phyloP scores from a whole-genome alignment of 768 basidiomycete genomes.

The Chalciporus pseudorubinellus region DNA sequence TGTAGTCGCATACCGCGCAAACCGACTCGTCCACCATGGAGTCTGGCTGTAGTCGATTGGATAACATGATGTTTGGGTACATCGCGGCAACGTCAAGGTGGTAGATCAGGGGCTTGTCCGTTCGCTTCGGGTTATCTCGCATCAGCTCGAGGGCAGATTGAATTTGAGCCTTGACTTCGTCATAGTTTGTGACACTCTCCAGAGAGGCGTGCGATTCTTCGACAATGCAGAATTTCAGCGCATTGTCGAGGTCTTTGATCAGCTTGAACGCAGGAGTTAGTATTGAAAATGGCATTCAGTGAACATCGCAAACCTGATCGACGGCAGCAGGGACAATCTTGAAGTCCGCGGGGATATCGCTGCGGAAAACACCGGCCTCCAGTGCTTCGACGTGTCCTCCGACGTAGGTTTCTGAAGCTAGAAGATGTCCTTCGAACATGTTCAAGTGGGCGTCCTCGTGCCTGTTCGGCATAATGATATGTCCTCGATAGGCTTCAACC shows the following conservation, averaged over 20 bases:
- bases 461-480: constrained; percentile 96
- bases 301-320: constrained; percentile 58
- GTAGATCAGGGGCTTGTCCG: constrained; percentile 94
- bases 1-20: constrained; percentile 98
- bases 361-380: constrained; percentile 97
- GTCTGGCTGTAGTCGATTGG: constrained; percentile 96
- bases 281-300: background rate
- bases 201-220: constrained; percentile 80
- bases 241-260: constrained; percentile 91
- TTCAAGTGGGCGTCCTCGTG: constrained; percentile 91
- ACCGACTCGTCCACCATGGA: constrained; percentile 95
- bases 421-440: constrained; percentile 94
- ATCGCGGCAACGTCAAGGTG: constrained; percentile 99
- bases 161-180: constrained; percentile 84
- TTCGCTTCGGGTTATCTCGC: constrained; percentile 86
- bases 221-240: constrained; percentile 81
- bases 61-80: constrained; percentile 99
- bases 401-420: constrained; percentile 97
- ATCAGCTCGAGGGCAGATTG: constrained; percentile 76
- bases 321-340: constrained; percentile 87
- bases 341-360: constrained; percentile 93
- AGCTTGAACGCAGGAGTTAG: constrained; percentile 48
- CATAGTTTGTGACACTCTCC: constrained; percentile 90
- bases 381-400: constrained; percentile 98
- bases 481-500: constrained; percentile 93